A percentile compares a stretch with the other conserved stretches of the same genome.
Evolutionary conservation across 495 filamentous ascomycete genomes (phyloP).

Genomic region (Penicillium nucicola): DNA sequence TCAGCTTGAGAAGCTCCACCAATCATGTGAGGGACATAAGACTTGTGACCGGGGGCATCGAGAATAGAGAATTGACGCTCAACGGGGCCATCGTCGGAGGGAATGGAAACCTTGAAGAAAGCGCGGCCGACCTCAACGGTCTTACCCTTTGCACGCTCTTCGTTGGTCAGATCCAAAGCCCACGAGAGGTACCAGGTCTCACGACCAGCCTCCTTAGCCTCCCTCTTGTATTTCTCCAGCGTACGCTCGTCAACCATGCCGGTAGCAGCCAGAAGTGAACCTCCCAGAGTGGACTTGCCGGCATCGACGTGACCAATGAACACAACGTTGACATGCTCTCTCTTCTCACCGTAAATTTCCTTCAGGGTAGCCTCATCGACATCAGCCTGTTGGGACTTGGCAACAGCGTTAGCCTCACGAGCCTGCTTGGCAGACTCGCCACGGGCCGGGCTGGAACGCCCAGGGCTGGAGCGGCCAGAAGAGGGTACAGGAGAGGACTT

Average conservation of each 20-base stretch:
- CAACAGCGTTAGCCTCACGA: constrained; percentile 78
- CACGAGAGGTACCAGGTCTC: constrained; percentile 99
- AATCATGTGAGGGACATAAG: constrained; percentile 94
- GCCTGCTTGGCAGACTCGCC: constrained; percentile 48
- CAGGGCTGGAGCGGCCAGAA: constrained; percentile 73
- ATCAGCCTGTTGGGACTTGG: constrained; percentile 82
- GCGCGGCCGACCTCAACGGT: constrained; percentile 96
- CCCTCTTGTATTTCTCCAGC: constrained; percentile 94
- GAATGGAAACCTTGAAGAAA: constrained; percentile 90
- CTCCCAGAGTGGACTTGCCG: constrained; percentile 93
- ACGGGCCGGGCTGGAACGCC: constrained; percentile 47
- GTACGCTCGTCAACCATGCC: constrained; percentile 99
- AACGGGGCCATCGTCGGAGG: constrained; percentile 40
- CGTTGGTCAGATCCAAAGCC: constrained; percentile 94
- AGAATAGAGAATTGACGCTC: constrained; percentile 76
- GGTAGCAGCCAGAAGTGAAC: constrained; percentile 84
- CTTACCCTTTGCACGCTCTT: constrained; percentile 96
- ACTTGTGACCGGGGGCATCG: constrained; percentile 96
- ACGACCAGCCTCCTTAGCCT: constrained; percentile 92
- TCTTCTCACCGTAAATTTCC: constrained; percentile 88
- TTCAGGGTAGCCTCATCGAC: constrained; percentile 87
- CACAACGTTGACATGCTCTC: constrained; percentile 95
- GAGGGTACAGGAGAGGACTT: constrained; percentile 73
- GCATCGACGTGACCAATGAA: constrained; percentile 99
- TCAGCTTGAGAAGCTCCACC: constrained; percentile 95